Percentiles rank a stretch among this genome's conserved stretches.
Evolutionary conservation across 345 rosid species (phyloP).

Genomic region (Sisymbrium altissimum): DNA sequence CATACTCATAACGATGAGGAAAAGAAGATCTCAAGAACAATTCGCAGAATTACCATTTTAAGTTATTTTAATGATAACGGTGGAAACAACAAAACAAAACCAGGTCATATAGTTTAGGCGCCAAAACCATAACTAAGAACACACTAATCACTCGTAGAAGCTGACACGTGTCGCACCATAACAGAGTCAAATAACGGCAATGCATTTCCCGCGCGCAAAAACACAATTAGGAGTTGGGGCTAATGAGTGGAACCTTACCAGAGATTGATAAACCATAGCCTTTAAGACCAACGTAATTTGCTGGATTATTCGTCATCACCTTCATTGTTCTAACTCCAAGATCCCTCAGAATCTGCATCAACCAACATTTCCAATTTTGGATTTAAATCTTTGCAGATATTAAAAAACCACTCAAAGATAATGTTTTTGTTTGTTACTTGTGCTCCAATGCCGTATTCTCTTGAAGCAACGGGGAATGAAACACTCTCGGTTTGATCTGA

Average conservation of each 20-base stretch:
- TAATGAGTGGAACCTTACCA: slow-evolving; percentile 30
- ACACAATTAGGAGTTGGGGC: slow-evolving; percentile 16
- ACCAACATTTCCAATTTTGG: background rate
- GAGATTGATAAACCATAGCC: slow-evolving; percentile 38
- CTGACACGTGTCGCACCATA: background rate
- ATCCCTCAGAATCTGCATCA: slow-evolving; percentile 64
- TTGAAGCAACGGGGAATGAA: slow-evolving; percentile 74
- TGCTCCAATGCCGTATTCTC: slow-evolving; percentile 90
- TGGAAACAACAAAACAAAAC: background rate
- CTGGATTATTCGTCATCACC: slow-evolving; percentile 83
- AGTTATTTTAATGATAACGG: background rate
- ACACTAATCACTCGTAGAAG: background rate
- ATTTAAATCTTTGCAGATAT: background rate
- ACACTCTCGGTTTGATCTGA: slow-evolving; percentile 67
- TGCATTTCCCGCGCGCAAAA: background rate
- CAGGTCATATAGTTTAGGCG: background rate
- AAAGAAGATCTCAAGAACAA: background rate
- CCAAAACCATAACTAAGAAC: slow-evolving; percentile 16
- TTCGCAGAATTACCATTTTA: background rate
- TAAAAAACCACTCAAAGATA: background rate
- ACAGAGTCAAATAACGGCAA: background rate
- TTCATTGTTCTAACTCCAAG: slow-evolving; percentile 79
- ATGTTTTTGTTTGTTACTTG: slow-evolving; percentile 48
- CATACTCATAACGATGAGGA: background rate
- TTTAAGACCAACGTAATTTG: slow-evolving; percentile 39